Conservation (phyloP, 306 rosid genomes). For the Urtica urens region DNA sequence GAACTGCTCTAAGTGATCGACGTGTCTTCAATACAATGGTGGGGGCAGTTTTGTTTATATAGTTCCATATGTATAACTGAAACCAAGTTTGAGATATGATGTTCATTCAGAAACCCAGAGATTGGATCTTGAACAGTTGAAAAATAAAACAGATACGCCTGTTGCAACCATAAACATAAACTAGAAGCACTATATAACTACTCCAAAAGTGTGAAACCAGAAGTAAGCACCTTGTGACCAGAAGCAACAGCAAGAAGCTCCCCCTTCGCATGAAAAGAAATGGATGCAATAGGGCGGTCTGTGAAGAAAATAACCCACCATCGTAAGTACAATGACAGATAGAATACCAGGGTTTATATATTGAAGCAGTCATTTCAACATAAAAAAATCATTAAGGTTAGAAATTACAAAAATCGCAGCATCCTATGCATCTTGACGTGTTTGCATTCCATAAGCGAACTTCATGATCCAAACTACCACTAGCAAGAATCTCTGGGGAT, state of each 20-base stretch:
- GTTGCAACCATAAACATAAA: neutral
- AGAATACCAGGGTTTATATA: neutral
- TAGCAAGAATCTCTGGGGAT: slow-evolving; percentile 76
- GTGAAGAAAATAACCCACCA: slow-evolving; percentile 15
- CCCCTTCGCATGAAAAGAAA: slow-evolving; percentile 89
- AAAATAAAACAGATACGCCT: neutral
- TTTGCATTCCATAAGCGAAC: slow-evolving; percentile 91
- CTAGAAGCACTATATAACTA: neutral
- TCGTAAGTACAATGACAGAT: neutral
- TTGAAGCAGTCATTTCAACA: neutral
- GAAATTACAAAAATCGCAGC: slow-evolving; percentile 69
- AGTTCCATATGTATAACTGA: slow-evolving; percentile 87
- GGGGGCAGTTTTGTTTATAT: slow-evolving; percentile 54
- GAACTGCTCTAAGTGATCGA: slow-evolving; percentile 90
- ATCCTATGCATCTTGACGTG: slow-evolving; percentile 68
- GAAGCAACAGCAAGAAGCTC: slow-evolving; percentile 90
- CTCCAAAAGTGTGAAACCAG: slow-evolving; percentile 6
- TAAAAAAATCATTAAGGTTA: neutral
- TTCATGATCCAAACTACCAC: slow-evolving; percentile 97
- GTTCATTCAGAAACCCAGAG: slow-evolving; percentile 8
- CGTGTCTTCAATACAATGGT: slow-evolving; percentile 61
- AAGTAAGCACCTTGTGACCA: slow-evolving; percentile 76
- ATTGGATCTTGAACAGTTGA: neutral
- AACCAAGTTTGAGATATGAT: slow-evolving; percentile 15
- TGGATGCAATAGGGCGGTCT: slow-evolving; percentile 95